Evolutionary conservation across 2,329 filamentous ascomycete genomes (phyloP).

Genomic region (Diaporthe ampelina): DNA sequence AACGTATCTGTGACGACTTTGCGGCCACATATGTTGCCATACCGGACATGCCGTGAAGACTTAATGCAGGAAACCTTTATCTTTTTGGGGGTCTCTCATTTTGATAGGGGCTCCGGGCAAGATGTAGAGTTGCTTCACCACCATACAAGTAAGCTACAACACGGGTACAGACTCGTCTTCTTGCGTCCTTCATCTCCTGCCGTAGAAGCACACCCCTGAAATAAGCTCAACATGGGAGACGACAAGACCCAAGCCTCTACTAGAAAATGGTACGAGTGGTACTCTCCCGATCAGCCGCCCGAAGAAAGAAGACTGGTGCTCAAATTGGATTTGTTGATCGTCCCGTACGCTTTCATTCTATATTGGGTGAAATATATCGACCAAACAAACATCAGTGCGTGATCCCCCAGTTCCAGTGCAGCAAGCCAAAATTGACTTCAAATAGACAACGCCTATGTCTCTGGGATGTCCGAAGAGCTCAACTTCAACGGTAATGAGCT

Average conservation of each 20-base stretch:
- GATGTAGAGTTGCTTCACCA: not conserved
- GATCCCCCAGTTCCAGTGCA: not conserved
- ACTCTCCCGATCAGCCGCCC: constrained; percentile 42
- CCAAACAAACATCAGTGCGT: constrained; percentile 44
- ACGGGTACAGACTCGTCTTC: not conserved
- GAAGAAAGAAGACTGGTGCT: constrained; percentile 44
- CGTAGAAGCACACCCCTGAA: too few relatives aligned
- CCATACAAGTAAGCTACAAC: not conserved
- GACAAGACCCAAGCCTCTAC: not conserved
- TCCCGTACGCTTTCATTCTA: constrained; percentile 44
- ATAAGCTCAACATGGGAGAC: not conserved
- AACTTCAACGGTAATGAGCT: constrained; percentile 41
- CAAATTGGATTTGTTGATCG: constrained; percentile 44
- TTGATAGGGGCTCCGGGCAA: not conserved
- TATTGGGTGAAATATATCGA: constrained; percentile 46
- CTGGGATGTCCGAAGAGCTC: constrained; percentile 39
- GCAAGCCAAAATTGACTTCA: not conserved
- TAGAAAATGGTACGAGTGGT: constrained; percentile 44
- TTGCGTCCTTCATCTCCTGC: too few relatives aligned
- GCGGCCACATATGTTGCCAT: not conserved
- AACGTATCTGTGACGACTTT: constrained; percentile 7
- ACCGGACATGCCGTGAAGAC: not conserved
- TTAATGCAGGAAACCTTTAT: not conserved
- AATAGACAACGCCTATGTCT: constrained; percentile 42
- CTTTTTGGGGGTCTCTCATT: not conserved